Evolutionary conservation across 768 basidiomycete genomes (phyloP).

Genomic region (Psilocybe tampanensis): DNA sequence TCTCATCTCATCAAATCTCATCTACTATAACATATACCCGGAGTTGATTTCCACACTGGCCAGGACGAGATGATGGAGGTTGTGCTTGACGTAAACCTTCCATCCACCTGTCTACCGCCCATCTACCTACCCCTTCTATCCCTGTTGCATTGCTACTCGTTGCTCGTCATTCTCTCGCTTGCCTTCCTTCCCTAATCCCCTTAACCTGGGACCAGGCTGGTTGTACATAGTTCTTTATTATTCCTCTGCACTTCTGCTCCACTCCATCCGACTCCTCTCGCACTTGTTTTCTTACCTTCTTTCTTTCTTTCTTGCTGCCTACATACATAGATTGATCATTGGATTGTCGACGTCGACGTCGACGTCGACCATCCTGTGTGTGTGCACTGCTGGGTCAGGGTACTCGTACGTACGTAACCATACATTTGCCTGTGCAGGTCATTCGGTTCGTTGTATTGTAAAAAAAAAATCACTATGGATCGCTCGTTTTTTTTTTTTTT

Average conservation of each 20-base stretch:
- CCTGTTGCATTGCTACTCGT: too few relatives aligned
- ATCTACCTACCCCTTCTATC: not conserved
- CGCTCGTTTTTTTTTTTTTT: not conserved
- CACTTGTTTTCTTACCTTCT: not conserved
- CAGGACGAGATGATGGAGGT: not conserved
- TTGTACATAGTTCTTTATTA: not conserved
- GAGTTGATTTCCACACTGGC: constrained; percentile 16
- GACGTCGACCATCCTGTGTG: too few relatives aligned
- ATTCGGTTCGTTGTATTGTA: not conserved
- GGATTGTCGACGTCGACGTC: too few relatives aligned
- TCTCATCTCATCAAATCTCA: not conserved
- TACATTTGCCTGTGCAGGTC: too few relatives aligned
- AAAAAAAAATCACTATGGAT: not conserved
- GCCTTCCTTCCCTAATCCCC: too few relatives aligned
- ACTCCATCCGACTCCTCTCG: too few relatives aligned
- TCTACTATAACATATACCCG: constrained; percentile 10
- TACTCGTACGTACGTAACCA: not conserved
- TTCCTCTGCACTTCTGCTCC: not conserved
- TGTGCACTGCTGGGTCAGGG: not conserved
- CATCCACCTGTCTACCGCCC: not conserved
- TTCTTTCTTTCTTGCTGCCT: not conserved
- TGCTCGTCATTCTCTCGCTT: too few relatives aligned
- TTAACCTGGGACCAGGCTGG: too few relatives aligned
- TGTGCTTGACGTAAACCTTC: not conserved
- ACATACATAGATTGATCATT: not conserved